phyloP scores from a whole-genome alignment of 164 flowering plant species.

The Santalum album region DNA sequence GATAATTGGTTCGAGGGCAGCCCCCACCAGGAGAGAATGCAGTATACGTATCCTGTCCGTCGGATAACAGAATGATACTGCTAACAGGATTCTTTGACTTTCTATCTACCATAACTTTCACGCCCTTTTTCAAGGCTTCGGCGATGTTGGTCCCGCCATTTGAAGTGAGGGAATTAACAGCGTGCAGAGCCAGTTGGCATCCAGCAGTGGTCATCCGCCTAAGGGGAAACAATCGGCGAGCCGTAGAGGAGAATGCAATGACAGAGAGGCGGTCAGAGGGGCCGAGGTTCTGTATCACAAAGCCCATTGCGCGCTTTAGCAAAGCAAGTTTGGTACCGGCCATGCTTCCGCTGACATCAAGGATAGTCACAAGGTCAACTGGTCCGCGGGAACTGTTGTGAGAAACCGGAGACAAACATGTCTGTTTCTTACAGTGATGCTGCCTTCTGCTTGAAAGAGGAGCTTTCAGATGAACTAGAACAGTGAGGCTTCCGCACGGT shows the following conservation, averaged over 20 bases:
- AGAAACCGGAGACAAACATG: slow-evolving; percentile 11
- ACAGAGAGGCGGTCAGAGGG: slow-evolving; percentile 82
- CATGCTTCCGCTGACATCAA: slow-evolving; percentile 98
- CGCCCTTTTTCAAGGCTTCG: slow-evolving; percentile 73
- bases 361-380: slow-evolving; percentile 86
- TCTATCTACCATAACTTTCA: slow-evolving; percentile 68
- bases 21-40: no score
- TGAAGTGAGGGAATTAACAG: slow-evolving; percentile 61
- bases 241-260: slow-evolving; percentile 86
- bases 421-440: slow-evolving; percentile 10
- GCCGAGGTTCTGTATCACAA: slow-evolving; percentile 84
- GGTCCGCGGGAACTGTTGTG: slow-evolving; percentile 67
- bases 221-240: slow-evolving; percentile 81
- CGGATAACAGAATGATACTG: slow-evolving; percentile 80
- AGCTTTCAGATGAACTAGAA: slow-evolving; percentile 76
- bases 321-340: slow-evolving; percentile 87
- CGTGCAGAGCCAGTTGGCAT: slow-evolving; percentile 60
- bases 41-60: slow-evolving; percentile 81
- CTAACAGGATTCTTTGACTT: slow-evolving; percentile 64
- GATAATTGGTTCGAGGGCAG: slow-evolving; percentile 39
- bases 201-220: slow-evolving; percentile 74
- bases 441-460: slow-evolving; percentile 29
- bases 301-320: slow-evolving; percentile 89
- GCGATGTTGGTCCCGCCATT: slow-evolving; percentile 95
- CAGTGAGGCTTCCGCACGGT: slow-evolving; percentile 40